A percentile compares a stretch with the other conserved stretches of the same genome.
phyloP scores from a whole-genome alignment of 306 rosid species.

The Cucurbita argyrosperma region DNA sequence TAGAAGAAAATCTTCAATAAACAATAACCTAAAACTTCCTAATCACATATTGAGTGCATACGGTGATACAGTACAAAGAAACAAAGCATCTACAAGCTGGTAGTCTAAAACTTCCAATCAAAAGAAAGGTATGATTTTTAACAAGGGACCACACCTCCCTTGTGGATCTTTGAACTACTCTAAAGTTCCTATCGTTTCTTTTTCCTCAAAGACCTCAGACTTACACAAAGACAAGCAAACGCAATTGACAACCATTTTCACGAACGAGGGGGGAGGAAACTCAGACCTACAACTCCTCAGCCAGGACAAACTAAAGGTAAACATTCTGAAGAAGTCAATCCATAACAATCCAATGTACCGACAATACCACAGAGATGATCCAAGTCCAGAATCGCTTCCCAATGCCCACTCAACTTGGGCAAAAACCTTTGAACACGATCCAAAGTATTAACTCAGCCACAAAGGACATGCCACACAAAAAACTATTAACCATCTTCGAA shows the following conservation, averaged over 20 bases:
- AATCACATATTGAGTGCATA: background rate
- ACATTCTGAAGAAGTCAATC: background rate
- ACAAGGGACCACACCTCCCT: background rate
- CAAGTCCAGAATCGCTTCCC: background rate
- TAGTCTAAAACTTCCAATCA: background rate
- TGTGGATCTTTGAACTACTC: background rate
- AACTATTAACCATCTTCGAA: too few species aligned
- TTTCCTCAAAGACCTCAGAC: background rate
- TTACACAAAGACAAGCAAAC: background rate
- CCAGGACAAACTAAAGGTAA: background rate
- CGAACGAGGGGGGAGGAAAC: background rate
- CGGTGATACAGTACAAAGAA: background rate
- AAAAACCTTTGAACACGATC: background rate
- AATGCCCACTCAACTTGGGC: background rate
- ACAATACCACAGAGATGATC: background rate
- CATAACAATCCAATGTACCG: background rate
- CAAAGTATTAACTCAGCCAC: background rate
- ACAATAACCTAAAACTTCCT: background rate
- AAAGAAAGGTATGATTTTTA: background rate
- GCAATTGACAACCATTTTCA: background rate
- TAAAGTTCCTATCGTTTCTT: background rate
- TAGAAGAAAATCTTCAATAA: constrained; percentile 3
- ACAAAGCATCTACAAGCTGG: background rate
- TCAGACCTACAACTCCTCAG: background rate
- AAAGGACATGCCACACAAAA: too few species aligned